Percentiles rank a stretch among this genome's conserved stretches.
These are phyloP conservation scores for Typha latifolia DNA, from an alignment of 176 grass and related monocot genomes.

Conservation along the genomic window DNA sequence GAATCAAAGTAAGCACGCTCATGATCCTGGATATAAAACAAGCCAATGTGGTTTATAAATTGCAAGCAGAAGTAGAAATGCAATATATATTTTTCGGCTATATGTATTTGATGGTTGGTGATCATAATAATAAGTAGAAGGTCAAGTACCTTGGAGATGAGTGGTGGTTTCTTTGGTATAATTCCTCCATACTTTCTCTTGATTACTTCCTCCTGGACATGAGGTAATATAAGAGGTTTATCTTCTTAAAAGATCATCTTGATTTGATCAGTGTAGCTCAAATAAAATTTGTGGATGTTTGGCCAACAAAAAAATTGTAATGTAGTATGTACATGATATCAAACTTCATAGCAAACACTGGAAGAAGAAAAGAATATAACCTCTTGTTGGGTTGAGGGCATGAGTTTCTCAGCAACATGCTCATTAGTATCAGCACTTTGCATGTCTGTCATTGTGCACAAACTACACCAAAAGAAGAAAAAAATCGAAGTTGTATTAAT, in stretches of 20 bases:
- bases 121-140: constrained; percentile 7
- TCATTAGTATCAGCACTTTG: neutral
- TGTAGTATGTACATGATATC: too few species aligned
- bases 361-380: constrained; percentile 26
- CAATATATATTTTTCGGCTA: too few species aligned
- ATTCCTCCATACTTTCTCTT: constrained; percentile 94
- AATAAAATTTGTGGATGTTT: neutral
- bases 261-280: constrained; percentile 9
- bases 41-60: constrained; percentile 4
- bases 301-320: neutral
- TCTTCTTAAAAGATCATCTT: neutral
- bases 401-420: constrained; percentile 18
- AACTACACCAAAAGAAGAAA: neutral
- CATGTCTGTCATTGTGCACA: neutral
- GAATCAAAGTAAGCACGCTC: constrained; percentile 92
- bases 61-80: neutral
- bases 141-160: constrained; percentile 72
- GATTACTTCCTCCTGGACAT: constrained; percentile 53
- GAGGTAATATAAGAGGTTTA: neutral
- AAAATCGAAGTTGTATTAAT: too few species aligned
- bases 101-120: neutral
- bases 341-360: neutral
- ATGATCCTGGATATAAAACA: constrained; percentile 52
- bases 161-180: constrained; percentile 73
- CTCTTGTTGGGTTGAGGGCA: constrained; percentile 77